phyloP scores from a whole-genome alignment of 2,329 filamentous ascomycete species.

The Sporothrix sp. region DNA sequence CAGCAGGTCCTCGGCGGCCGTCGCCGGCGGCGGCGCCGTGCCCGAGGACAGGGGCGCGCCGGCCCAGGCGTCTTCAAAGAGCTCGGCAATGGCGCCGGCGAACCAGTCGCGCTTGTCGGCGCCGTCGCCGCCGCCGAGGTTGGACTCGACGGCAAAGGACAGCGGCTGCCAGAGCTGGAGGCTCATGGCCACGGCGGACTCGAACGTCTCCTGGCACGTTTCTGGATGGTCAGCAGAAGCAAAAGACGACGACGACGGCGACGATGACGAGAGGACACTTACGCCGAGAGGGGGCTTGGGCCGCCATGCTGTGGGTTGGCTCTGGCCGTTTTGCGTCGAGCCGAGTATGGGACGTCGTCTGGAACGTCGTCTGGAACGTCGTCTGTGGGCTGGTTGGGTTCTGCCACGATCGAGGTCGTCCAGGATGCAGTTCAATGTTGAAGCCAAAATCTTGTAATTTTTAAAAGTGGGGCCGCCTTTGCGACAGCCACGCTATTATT shows the following conservation, averaged over 20 bases:
- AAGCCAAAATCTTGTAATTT: slow-evolving; percentile 2
- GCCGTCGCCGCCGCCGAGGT: slow-evolving; percentile 78
- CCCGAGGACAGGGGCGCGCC: slow-evolving; percentile 18
- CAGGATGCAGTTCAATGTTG: not conserved
- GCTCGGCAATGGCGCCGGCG: slow-evolving; percentile 73
- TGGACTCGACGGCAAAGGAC: slow-evolving; percentile 73
- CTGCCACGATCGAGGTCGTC: not conserved
- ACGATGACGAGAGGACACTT: not conserved
- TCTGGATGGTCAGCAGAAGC: slow-evolving; percentile 28
- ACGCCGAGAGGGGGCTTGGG: slow-evolving; percentile 9
- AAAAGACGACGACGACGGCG: not conserved
- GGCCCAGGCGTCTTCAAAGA: slow-evolving; percentile 42
- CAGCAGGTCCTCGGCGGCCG: slow-evolving; percentile 46
- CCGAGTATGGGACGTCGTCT: no score
- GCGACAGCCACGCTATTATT: no score
- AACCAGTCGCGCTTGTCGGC: slow-evolving; percentile 94
- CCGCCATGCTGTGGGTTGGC: slow-evolving; percentile 4
- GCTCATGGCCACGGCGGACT: slow-evolving; percentile 75
- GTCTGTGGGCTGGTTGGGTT: no score
- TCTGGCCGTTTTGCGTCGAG: no score
- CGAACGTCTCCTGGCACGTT: slow-evolving; percentile 57
- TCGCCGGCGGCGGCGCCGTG: slow-evolving; percentile 18
- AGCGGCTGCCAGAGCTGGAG: slow-evolving; percentile 85
- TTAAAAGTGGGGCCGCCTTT: slow-evolving; percentile 10
- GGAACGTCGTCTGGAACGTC: no score